These are phyloP conservation scores for Aspergillus funiculosus DNA, from an alignment of 495 filamentous ascomycete genomes.

Conservation along the genomic window DNA sequence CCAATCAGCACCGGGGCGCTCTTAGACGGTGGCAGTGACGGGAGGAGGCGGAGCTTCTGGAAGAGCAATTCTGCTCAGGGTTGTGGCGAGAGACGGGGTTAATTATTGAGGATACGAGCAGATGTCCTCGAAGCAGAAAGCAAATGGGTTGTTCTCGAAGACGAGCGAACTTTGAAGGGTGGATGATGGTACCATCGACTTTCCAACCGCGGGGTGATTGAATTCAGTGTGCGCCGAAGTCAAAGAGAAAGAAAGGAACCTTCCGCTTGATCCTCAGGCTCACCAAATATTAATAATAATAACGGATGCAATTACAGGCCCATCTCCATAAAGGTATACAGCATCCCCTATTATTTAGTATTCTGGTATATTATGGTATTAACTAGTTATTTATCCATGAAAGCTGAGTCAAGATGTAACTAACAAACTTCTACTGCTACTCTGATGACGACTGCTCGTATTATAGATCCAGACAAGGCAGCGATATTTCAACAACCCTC, in stretches of 20 bases:
- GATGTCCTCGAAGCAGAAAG: neutral
- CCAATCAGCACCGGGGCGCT: constrained; percentile 23
- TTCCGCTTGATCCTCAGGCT: too few relatives aligned
- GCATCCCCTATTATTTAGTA: too few relatives aligned
- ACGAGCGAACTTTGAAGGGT: neutral
- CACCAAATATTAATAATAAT: too few relatives aligned
- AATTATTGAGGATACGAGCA: neutral
- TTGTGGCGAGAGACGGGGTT: constrained; percentile 1
- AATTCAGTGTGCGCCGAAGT: too few relatives aligned
- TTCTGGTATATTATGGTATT: neutral
- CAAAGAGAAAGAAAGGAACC: too few relatives aligned
- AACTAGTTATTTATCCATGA: neutral
- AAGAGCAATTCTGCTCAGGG: neutral
- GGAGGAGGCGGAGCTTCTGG: neutral
- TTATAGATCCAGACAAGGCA: constrained; percentile 12
- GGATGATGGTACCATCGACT: neutral
- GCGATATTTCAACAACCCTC: constrained; percentile 2
- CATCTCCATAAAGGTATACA: too few relatives aligned
- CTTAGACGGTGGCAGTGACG: constrained; percentile 19
- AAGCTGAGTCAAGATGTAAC: constrained; percentile 6
- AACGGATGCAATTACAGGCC: too few relatives aligned
- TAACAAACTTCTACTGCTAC: too few relatives aligned
- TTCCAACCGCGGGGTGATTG: constrained; percentile 3
- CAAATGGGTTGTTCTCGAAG: neutral
- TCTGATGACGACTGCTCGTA: constrained; percentile 9